Evolutionary conservation across 2,329 filamentous ascomycete genomes (phyloP), one percentile per base, ranked within the genome.

Genomic region (Arachnopeziza araneosa): DNA sequence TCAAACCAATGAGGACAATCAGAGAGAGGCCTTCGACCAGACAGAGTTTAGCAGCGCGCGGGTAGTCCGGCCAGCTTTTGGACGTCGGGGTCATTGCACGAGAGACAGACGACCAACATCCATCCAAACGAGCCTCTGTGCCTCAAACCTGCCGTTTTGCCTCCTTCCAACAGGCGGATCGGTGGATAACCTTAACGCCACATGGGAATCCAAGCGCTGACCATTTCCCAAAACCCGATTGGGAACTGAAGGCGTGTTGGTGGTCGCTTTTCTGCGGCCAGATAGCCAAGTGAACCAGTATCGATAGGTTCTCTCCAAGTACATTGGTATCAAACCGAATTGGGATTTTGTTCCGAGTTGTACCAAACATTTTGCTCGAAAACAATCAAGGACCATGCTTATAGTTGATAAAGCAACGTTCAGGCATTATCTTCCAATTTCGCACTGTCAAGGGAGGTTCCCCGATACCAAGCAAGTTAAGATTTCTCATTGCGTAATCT

Each of bases 11-110:
- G 24, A 52, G 53, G n/a, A 49, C 26, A 9, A 5, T 44, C 6
- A 44, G 4, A 44, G 12, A 36, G 22, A 50, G 50, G 51, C 30
- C 26, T 14, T 36, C 48, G 55, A 30, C 53, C 51, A 26, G 49
- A 57, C n/a, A 49, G 50, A 59, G 54, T 22, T 50, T 60, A 59
- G 60, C 60, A 59, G 63, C 62, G 64, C 64, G 64, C 62, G 63
- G 52, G 50, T 61, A 59, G 36, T 44, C 17, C 36, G 36, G 36
- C 36, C 36, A 44, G 4, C 12, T 19, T 44, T 53, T 24, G 21
- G 21, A 19, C 24, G 49, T 22, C 54, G 32, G 22, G 44, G 44
- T 30, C 53, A 56, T 55, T 52, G 50, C 60, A 63, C 54, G 52
- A 22, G 50, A 32, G 54, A 44, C 10, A 21, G 48, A 54, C 32